Evolutionary conservation across 495 filamentous ascomycete species (phyloP).

Genomic region (Mytilinidion resinicola): DNA sequence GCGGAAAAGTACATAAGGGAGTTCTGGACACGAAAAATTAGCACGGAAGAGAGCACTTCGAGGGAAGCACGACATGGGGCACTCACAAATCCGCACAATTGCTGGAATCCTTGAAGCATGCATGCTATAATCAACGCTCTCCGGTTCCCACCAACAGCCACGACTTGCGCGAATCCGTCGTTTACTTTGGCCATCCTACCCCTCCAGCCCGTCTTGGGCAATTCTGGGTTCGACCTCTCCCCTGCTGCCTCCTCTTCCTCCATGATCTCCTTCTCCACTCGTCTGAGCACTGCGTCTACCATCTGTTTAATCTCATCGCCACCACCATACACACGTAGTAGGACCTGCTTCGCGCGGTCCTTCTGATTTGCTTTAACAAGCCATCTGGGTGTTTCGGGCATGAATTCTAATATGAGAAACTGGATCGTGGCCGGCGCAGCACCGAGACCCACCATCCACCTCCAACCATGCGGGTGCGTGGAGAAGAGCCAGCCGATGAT

Average conservation of each 20-base stretch:
- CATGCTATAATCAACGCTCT: slow-evolving; percentile 78
- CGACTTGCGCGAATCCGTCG: slow-evolving; percentile 38
- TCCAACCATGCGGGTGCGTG: slow-evolving; percentile 62
- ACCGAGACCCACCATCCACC: slow-evolving; percentile 86
- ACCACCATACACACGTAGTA: slow-evolving; percentile 57
- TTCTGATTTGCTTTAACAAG: slow-evolving; percentile 61
- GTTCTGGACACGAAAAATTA: slow-evolving; percentile 47
- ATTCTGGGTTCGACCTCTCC: slow-evolving; percentile 28
- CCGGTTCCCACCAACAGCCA: slow-evolving; percentile 46
- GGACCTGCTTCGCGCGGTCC: slow-evolving; percentile 53
- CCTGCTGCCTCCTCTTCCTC: slow-evolving; percentile 53
- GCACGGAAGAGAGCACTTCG: background rate
- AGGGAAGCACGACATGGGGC: background rate
- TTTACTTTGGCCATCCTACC: slow-evolving; percentile 9
- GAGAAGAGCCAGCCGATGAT: slow-evolving; percentile 62
- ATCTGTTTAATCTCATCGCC: slow-evolving; percentile 31
- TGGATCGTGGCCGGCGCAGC: slow-evolving; percentile 70
- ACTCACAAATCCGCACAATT: slow-evolving; percentile 79
- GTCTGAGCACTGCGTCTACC: slow-evolving; percentile 52
- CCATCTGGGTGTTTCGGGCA: slow-evolving; percentile 88
- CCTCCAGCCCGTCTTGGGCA: slow-evolving; percentile 17
- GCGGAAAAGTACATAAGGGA: slow-evolving; percentile 94
- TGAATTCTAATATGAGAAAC: slow-evolving; percentile 52
- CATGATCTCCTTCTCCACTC: slow-evolving; percentile 62
- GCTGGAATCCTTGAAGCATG: slow-evolving; percentile 80